Evolutionary conservation across 1,284 basidiomycete species (phyloP), one percentile per base, ranked within the genome.

Genomic region (Melampsora allii-populina): DNA sequence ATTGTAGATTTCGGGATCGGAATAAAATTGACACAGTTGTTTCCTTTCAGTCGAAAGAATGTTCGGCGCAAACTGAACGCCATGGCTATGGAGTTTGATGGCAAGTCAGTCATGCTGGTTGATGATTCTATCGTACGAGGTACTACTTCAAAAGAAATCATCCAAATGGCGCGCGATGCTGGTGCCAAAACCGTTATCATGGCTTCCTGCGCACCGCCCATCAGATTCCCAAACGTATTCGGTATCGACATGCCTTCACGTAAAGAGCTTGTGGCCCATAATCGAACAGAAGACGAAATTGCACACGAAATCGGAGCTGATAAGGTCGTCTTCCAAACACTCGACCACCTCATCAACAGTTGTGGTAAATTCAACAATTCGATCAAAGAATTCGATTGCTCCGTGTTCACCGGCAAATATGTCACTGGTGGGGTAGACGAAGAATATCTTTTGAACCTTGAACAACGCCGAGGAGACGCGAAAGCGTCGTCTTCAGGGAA

Each of bases 211-310:
- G 93, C 96, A 17, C 96, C 96, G 14, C 92, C 95, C 2, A 98
- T 98, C 80, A 86, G 92, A 86, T 90, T 77, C 82, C 90, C 92
- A 10, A 97, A 98, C 81, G 96, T 99, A 5, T 98, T 98, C 83
- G 96, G 96, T 42, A 99, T 99, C 81, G 96, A 99, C 84, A 99
- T 98, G 96, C 96, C 96, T 39, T 93, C 93, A 1, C 89, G 93
- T 9, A 83, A 85, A 48, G 96, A 99, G 82, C 89, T 99, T 45
- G 95, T 99, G 65, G 96, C 94, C 0, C 86, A 96, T 82, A 87
- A 86, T 60, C 88, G 93, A 69, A 88, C 88, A 63, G 87, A 87
- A 24, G 85, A 87, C 53, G 86, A 90, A 76, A 88, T 99, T 76
- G 92, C 93, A 3, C 80, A 84, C 29, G 87, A 88, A 69, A 98